phyloP scores from a whole-genome alignment of 371 early-diverging fungal species.

The Choanephora cucurbitarum region DNA sequence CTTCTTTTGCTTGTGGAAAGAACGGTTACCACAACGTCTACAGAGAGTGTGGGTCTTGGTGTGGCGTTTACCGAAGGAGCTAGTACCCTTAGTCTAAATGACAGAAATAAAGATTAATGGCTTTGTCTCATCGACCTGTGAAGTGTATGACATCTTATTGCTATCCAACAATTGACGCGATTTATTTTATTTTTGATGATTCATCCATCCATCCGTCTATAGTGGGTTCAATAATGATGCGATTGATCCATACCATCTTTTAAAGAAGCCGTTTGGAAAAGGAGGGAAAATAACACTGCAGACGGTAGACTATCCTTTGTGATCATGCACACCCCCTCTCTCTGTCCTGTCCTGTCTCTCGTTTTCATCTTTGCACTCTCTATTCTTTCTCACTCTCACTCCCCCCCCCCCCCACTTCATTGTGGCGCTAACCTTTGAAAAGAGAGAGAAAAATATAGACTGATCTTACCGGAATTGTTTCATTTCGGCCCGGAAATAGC shows the following conservation, averaged over 20 bases:
- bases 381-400: neutral
- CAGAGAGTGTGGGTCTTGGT: constrained; percentile 99
- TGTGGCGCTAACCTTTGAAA: too few relatives aligned
- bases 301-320: neutral
- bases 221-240: neutral
- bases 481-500: too few relatives aligned
- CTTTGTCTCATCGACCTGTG: neutral
- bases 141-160: neutral
- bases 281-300: constrained; percentile 1
- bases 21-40: constrained; percentile 97
- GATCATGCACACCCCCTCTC: neutral
- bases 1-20: constrained; percentile 99
- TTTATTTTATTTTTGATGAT: neutral
- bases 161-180: neutral
- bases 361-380: neutral
- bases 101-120: neutral
- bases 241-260: neutral
- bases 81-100: constrained; percentile 97
- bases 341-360: neutral
- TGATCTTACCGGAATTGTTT: too few relatives aligned
- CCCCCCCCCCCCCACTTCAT: too few relatives aligned
- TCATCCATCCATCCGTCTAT: neutral
- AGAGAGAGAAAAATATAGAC: too few relatives aligned
- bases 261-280: neutral
- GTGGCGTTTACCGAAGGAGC: constrained; percentile 99